phyloP scores from a whole-genome alignment of 257 asterid genomes.

The Galeopsis tetrahit region DNA sequence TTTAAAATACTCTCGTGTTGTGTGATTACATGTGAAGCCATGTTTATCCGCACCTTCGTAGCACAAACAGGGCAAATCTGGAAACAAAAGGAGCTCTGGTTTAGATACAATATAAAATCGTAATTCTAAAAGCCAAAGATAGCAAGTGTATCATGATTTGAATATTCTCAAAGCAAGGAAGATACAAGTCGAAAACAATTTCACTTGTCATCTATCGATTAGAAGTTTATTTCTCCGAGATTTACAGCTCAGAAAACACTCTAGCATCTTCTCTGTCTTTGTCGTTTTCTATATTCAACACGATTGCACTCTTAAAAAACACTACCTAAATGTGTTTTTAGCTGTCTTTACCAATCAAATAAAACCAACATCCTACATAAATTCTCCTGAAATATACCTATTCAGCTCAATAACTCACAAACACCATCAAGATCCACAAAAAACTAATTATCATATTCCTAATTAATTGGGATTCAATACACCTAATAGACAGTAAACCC shows the following conservation, averaged over 20 bases:
- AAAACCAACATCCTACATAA: neutral
- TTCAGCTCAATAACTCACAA: slow-evolving; percentile 23
- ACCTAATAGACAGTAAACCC: slow-evolving; percentile 15
- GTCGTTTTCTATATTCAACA: neutral
- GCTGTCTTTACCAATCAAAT: slow-evolving; percentile 30
- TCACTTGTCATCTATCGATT: slow-evolving; percentile 24
- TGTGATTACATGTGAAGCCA: slow-evolving; percentile 88
- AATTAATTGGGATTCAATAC: neutral
- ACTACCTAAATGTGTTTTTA: neutral
- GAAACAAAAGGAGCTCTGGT: slow-evolving; percentile 34
- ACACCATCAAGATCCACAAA: neutral
- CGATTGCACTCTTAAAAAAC: slow-evolving; percentile 16
- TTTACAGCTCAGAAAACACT: slow-evolving; percentile 23
- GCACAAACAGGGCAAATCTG: slow-evolving; percentile 96
- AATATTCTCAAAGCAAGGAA: slow-evolving; percentile 16
- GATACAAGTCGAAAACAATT: slow-evolving; percentile 7
- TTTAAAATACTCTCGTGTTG: slow-evolving; percentile 78
- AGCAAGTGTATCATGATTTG: slow-evolving; percentile 14
- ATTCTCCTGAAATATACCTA: neutral
- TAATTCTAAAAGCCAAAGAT: slow-evolving; percentile 15
- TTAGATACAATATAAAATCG: slow-evolving; percentile 18
- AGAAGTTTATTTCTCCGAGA: slow-evolving; percentile 9
- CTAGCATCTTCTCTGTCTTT: neutral
- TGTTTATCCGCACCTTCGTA: slow-evolving; percentile 65
- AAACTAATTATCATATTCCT: neutral